A percentile compares a stretch with the other conserved stretches of the same genome.
Conservation (phyloP, 768 basidiomycete genomes). For the Suillus weaverae region DNA sequence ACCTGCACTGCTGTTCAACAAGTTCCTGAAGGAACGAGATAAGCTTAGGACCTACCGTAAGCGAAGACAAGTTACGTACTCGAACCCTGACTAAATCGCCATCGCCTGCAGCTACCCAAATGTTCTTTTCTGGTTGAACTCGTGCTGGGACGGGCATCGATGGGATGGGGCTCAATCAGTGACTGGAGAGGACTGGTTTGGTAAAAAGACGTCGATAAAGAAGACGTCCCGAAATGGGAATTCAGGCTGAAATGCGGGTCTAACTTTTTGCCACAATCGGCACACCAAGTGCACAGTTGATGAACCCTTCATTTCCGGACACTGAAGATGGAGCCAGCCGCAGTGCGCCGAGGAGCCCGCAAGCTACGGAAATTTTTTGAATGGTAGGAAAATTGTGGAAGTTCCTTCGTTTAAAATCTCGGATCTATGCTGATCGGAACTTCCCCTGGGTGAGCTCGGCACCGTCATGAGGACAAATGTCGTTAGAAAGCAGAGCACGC, state of each 20-base stretch:
- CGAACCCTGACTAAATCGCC: slow-evolving; percentile 78
- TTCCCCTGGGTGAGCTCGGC: slow-evolving; percentile 19
- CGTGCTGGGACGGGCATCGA: slow-evolving; percentile 35
- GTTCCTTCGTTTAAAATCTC: slow-evolving; percentile 21
- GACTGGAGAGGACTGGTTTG: slow-evolving; percentile 15
- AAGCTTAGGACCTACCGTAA: slow-evolving; percentile 5
- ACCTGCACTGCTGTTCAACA: slow-evolving; percentile 58
- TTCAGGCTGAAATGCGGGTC: slow-evolving; percentile 13
- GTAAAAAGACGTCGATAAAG: slow-evolving; percentile 7
- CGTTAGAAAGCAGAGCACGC: not conserved
- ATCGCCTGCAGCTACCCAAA: slow-evolving; percentile 93
- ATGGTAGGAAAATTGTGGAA: not conserved
- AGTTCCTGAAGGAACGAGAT: slow-evolving; percentile 44
- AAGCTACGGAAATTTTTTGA: slow-evolving; percentile 1
- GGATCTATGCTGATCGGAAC: slow-evolving; percentile 32
- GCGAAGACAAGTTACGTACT: slow-evolving; percentile 42
- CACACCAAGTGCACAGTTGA: slow-evolving; percentile 4
- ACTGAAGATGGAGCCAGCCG: not conserved
- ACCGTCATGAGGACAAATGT: slow-evolving; percentile 17
- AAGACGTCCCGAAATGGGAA: slow-evolving; percentile 28
- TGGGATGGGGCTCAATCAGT: slow-evolving; percentile 19
- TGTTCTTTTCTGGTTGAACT: slow-evolving; percentile 49
- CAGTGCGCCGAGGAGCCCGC: slow-evolving; percentile 1
- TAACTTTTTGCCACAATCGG: slow-evolving; percentile 16
- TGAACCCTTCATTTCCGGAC: slow-evolving; percentile 4